Percentiles rank a stretch among this genome's conserved stretches.
phyloP scores from a whole-genome alignment of 805 yeast genomes.

The Cyberlindnera euphorbiae region DNA sequence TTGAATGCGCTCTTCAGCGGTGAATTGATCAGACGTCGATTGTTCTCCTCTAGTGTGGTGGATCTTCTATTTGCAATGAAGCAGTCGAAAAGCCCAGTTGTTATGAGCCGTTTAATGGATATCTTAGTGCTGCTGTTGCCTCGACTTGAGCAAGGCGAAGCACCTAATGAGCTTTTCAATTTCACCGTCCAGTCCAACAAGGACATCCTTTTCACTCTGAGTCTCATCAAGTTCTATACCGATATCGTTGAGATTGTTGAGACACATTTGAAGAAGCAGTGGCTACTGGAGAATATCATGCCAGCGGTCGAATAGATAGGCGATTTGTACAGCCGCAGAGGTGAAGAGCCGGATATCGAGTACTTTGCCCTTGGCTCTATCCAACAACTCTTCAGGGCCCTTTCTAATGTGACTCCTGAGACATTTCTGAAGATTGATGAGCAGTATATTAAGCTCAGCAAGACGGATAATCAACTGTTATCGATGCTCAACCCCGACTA shows the following conservation, averaged over 20 bases:
- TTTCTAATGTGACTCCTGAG: slow-evolving; percentile 14
- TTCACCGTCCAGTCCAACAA: slow-evolving; percentile 9
- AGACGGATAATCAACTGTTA: slow-evolving; percentile 9
- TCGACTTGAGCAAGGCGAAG: slow-evolving; percentile 12
- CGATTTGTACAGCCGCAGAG: slow-evolving; percentile 11
- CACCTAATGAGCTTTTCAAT: slow-evolving; percentile 11
- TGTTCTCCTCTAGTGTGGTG: slow-evolving; percentile 13
- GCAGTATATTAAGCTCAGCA: slow-evolving; percentile 7
- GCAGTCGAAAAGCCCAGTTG: slow-evolving; percentile 1
- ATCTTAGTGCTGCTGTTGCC: slow-evolving; percentile 15
- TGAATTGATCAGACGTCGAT: slow-evolving; percentile 17
- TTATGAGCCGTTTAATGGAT: slow-evolving; percentile 14
- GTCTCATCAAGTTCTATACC: slow-evolving; percentile 16
- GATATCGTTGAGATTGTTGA: slow-evolving; percentile 15
- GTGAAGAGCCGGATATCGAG: slow-evolving; percentile 13
- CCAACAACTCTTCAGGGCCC: slow-evolving; percentile 12
- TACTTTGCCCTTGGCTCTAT: slow-evolving; percentile 15
- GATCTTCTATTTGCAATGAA: slow-evolving; percentile 9
- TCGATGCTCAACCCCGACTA: slow-evolving; percentile 17
- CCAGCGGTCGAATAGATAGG: slow-evolving; percentile 13
- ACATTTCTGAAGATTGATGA: slow-evolving; percentile 9
- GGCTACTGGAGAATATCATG: slow-evolving; percentile 15
- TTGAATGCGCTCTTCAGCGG: slow-evolving; percentile 14
- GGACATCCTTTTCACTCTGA: slow-evolving; percentile 16
- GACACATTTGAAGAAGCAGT: slow-evolving; percentile 11